Conservation (phyloP, 2,329 filamentous ascomycete genomes). For the Leptosphaerulina australis region DNA sequence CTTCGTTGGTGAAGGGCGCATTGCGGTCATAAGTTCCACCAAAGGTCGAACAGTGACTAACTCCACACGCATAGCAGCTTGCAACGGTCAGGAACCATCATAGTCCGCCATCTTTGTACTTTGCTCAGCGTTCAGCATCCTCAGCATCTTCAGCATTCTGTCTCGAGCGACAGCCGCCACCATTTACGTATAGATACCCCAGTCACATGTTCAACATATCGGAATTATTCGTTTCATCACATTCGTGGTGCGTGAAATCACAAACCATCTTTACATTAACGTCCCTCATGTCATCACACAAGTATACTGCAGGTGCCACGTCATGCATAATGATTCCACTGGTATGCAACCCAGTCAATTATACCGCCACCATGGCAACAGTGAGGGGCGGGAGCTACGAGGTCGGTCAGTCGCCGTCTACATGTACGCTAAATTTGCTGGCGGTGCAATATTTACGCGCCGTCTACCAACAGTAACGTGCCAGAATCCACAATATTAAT, state of each 20-base stretch:
- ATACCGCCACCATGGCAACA: background rate
- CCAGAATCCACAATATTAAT: conserved; percentile 7
- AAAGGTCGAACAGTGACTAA: conserved; percentile 17
- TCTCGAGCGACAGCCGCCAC: conserved; percentile 8
- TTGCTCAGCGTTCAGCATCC: conserved; percentile 12
- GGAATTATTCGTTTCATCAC: conserved; percentile 5
- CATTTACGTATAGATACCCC: conserved; percentile 18
- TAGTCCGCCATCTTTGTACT: conserved; percentile 13
- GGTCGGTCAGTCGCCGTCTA: conserved; percentile 4
- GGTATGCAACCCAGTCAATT: background rate
- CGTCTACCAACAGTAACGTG: conserved; percentile 12
- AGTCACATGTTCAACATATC: conserved; percentile 14
- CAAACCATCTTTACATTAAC: background rate
- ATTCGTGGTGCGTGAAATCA: background rate
- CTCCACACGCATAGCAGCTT: conserved; percentile 7
- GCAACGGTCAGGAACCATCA: conserved; percentile 12
- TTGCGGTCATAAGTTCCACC: conserved; percentile 19
- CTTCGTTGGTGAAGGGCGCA: conserved; percentile 28
- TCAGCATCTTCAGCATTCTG: conserved; percentile 10
- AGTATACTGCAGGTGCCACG: conserved; percentile 3
- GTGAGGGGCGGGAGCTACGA: background rate
- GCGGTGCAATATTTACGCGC: background rate
- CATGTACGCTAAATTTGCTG: conserved; percentile 7
- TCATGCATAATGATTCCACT: background rate
- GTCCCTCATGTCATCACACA: conserved; percentile 1